phyloP scores from a whole-genome alignment of 495 filamentous ascomycete genomes.

The Cairneyella variabilis region DNA sequence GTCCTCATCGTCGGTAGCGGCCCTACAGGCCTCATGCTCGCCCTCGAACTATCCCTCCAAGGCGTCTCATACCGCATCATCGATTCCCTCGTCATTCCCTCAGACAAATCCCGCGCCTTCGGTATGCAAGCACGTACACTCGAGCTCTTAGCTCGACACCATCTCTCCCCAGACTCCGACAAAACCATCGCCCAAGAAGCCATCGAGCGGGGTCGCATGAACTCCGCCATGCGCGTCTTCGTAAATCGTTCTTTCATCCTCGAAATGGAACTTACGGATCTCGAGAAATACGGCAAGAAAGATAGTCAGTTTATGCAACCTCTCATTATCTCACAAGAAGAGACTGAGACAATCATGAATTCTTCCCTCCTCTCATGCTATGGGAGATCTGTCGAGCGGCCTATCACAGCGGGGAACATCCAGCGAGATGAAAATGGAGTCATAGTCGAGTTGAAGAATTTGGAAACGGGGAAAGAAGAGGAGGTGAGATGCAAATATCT shows the following conservation, averaged over 20 bases:
- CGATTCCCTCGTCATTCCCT: constrained; percentile 22
- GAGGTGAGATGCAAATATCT: constrained; percentile 34
- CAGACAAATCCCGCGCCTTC: constrained; percentile 39
- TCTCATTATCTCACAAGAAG: constrained; percentile 36
- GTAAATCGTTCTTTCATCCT: constrained; percentile 28
- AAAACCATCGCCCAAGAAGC: constrained; percentile 25
- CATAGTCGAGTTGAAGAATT: constrained; percentile 24
- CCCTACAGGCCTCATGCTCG: constrained; percentile 52
- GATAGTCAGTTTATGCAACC: constrained; percentile 36
- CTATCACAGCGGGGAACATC: constrained; percentile 31
- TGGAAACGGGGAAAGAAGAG: constrained; percentile 23
- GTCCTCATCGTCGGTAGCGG: constrained; percentile 53
- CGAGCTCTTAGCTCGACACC: constrained; percentile 42
- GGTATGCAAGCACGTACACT: constrained; percentile 39
- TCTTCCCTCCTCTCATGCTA: constrained; percentile 30
- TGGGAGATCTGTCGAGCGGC: constrained; percentile 33
- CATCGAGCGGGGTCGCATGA: constrained; percentile 26
- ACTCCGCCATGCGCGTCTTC: constrained; percentile 29
- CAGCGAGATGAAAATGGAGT: constrained; percentile 33
- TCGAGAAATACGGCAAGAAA: constrained; percentile 23
- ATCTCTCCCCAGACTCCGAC: constrained; percentile 8
- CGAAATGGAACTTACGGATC: constrained; percentile 24
- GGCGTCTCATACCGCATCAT: constrained; percentile 42
- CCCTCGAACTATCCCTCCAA: constrained; percentile 43
- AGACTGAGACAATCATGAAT: constrained; percentile 39